These are phyloP conservation scores for Parasarocladium wereldwijsianum DNA, from an alignment of 2,329 filamentous ascomycete species.

Conservation along the genomic window DNA sequence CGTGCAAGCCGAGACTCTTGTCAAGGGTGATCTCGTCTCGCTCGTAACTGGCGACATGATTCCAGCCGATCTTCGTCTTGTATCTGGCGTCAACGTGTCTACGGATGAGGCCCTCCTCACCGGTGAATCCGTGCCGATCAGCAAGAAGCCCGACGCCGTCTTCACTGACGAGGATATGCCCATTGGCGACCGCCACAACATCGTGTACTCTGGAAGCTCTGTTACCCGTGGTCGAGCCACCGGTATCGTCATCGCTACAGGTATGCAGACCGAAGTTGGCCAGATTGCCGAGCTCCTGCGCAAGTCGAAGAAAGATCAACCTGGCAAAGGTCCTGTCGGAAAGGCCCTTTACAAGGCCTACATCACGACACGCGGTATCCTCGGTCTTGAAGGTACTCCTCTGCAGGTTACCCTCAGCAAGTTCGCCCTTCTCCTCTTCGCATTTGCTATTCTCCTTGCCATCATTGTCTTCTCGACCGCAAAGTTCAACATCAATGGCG, in stretches of 20 bases:
- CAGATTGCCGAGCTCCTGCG: slow-evolving; percentile 59
- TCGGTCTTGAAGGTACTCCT: slow-evolving; percentile 62
- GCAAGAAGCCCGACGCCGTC: slow-evolving; percentile 44
- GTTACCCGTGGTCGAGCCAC: slow-evolving; percentile 55
- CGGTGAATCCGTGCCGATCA: slow-evolving; percentile 56
- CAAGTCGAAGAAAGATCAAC: slow-evolving; percentile 31
- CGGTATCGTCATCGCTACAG: slow-evolving; percentile 55
- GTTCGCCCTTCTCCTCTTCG: slow-evolving; percentile 69
- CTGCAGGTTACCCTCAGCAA: slow-evolving; percentile 76
- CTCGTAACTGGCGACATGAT: slow-evolving; percentile 53
- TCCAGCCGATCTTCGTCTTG: slow-evolving; percentile 51
- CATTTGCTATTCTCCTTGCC: slow-evolving; percentile 47
- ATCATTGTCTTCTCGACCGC: slow-evolving; percentile 48
- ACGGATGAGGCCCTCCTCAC: slow-evolving; percentile 65
- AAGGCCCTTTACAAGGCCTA: slow-evolving; percentile 27
- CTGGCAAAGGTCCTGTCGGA: slow-evolving; percentile 25
- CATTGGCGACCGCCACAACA: slow-evolving; percentile 55
- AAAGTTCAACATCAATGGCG: slow-evolving; percentile 35
- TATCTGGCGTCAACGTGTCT: slow-evolving; percentile 57
- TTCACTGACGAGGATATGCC: slow-evolving; percentile 39
- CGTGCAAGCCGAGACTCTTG: slow-evolving; percentile 41
- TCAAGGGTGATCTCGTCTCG: slow-evolving; percentile 50
- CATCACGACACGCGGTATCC: slow-evolving; percentile 33
- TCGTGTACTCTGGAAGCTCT: slow-evolving; percentile 58
- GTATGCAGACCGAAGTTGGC: slow-evolving; percentile 62